phyloP scores from a whole-genome alignment of 768 basidiomycete genomes.

The Rhodotorula paludigena region DNA sequence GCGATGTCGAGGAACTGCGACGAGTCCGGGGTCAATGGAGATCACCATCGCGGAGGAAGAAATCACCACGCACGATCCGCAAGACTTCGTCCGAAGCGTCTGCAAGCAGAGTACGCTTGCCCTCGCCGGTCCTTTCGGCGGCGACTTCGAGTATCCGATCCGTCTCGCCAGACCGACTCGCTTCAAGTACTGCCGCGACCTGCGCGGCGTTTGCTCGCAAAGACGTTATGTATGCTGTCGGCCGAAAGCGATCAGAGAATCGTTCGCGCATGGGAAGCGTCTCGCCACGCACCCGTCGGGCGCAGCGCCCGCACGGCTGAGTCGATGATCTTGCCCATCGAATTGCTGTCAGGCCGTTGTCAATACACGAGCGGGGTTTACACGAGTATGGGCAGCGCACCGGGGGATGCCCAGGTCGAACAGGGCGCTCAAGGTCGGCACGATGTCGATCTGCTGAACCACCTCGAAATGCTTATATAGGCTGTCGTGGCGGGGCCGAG shows the following conservation, averaged over 20 bases:
- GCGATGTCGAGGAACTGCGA: slow-evolving; percentile 57
- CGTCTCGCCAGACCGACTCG: slow-evolving; percentile 59
- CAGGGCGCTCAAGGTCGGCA: slow-evolving; percentile 79
- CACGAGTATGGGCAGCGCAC: slow-evolving; percentile 6
- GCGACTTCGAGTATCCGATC: slow-evolving; percentile 56
- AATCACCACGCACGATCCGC: neutral
- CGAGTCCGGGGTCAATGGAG: neutral
- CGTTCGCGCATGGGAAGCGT: slow-evolving; percentile 35
- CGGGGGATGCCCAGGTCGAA: slow-evolving; percentile 81
- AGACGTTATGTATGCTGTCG: slow-evolving; percentile 48
- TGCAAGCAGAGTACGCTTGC: neutral
- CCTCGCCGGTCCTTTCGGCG: neutral
- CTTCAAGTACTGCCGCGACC: slow-evolving; percentile 65
- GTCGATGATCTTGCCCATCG: slow-evolving; percentile 75
- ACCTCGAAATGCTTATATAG: slow-evolving; percentile 47
- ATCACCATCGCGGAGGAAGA: neutral
- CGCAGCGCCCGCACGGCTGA: slow-evolving; percentile 82
- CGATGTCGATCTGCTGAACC: slow-evolving; percentile 87
- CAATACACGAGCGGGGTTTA: neutral
- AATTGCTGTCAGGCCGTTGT: slow-evolving; percentile 8
- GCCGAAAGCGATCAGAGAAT: rapidly evolving
- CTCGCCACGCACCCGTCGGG: slow-evolving; percentile 47
- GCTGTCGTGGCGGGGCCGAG: neutral
- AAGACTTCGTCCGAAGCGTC: neutral
- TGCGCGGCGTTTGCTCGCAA: slow-evolving; percentile 67